Evolutionary conservation across 2,329 filamentous ascomycete genomes (phyloP).

Genomic region (Aspergillus arachidicola): DNA sequence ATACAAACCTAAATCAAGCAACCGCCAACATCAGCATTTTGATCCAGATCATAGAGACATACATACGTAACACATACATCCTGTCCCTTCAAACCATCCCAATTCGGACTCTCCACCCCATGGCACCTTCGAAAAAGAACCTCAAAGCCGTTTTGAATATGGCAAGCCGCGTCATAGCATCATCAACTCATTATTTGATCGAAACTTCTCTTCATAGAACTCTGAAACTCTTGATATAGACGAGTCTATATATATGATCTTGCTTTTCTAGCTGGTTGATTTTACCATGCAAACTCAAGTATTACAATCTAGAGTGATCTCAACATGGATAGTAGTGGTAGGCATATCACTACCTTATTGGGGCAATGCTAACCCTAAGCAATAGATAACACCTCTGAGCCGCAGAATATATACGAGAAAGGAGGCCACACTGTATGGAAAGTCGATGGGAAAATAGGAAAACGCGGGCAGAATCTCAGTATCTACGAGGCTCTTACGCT

Average conservation of each 20-base stretch:
- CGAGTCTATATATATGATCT: not conserved
- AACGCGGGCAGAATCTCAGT: no score
- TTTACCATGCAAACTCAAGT: not conserved
- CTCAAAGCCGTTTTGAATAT: not conserved
- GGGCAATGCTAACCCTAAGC: not conserved
- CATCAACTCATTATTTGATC: not conserved
- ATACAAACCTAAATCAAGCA: not conserved
- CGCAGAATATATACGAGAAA: no score
- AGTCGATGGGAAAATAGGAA: no score
- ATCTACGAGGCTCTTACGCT: not conserved
- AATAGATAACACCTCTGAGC: not conserved
- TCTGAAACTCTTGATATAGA: not conserved
- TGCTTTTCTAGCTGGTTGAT: not conserved
- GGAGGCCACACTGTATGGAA: no score
- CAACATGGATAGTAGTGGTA: not conserved
- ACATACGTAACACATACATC: no score
- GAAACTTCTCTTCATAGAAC: not conserved
- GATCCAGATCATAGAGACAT: no score
- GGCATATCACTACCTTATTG: not conserved
- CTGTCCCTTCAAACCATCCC: not conserved
- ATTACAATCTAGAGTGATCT: not conserved
- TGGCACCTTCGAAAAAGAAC: not conserved
- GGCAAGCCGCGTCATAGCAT: not conserved
- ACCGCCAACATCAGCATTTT: not conserved
- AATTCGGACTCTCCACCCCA: not conserved